Percentiles rank a stretch among this genome's conserved stretches.
phyloP scores from a whole-genome alignment of 2,329 filamentous ascomycete genomes.

The Alternaria solani region DNA sequence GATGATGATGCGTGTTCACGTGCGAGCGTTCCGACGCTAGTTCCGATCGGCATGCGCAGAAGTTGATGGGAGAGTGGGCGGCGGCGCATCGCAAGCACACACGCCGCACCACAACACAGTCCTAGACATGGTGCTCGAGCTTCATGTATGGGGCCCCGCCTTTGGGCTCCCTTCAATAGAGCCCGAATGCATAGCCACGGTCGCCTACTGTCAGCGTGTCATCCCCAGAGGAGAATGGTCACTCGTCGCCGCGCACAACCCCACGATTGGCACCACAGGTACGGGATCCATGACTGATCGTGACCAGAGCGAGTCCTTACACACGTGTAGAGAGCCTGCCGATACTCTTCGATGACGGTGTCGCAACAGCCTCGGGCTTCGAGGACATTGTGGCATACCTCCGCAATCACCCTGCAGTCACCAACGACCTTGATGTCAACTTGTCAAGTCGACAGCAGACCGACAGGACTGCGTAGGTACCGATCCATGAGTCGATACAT shows the following conservation, averaged over 20 bases:
- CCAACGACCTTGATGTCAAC: slow-evolving; percentile 40
- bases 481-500: neutral
- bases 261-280: slow-evolving; percentile 72
- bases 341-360: slow-evolving; percentile 62
- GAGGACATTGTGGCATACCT: slow-evolving; percentile 68
- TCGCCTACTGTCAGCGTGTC: slow-evolving; percentile 75
- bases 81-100: slow-evolving; percentile 1
- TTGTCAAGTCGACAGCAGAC: slow-evolving; percentile 45
- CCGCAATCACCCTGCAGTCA: slow-evolving; percentile 34
- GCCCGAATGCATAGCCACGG: slow-evolving; percentile 83
- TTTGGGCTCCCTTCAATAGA: slow-evolving; percentile 92
- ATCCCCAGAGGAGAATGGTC: slow-evolving; percentile 61
- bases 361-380: slow-evolving; percentile 67
- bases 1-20: slow-evolving; percentile 33
- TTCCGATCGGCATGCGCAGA: slow-evolving; percentile 17
- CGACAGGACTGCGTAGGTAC: slow-evolving; percentile 53
- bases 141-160: slow-evolving; percentile 90
- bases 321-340: slow-evolving; percentile 61
- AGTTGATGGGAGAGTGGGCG: slow-evolving; percentile 1
- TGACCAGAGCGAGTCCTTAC: slow-evolving; percentile 2
- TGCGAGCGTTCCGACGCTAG: slow-evolving; percentile 24
- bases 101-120: slow-evolving; percentile 1
- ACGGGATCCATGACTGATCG: slow-evolving; percentile 8
- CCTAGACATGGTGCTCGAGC: slow-evolving; percentile 65
- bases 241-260: slow-evolving; percentile 62